Evolutionary conservation across 805 yeast species (phyloP), one percentile per base, ranked within the genome.

Genomic region (Myxozyma mucilagina): DNA sequence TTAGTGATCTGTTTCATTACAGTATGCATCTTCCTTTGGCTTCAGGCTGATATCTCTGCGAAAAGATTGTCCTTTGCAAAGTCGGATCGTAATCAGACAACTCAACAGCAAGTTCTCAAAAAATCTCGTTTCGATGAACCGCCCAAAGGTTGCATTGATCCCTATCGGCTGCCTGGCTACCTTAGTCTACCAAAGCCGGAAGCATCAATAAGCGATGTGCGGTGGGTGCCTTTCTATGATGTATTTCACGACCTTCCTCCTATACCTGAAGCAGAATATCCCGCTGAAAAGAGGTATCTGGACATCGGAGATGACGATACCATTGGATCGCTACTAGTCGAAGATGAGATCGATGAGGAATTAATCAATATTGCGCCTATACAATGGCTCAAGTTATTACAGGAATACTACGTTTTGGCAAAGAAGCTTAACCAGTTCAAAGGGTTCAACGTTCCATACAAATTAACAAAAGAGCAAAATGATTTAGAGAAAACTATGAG

Each of bases 111-210:
- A n/a, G 24, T 20, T 13, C 45, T 16, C 45, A 24, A 24, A 4
- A 24, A 24, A 24, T 24, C 29, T 24, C 29, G 29, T 24, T 24
- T 24, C 4, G 29, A 24, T 24, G 29, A 24, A 4, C 29, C 29
- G 29, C 51, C 51, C 13, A 39, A 38, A 4, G 45, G 45, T 7
- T 59, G 63, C 29, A 29, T 35, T 6, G 63, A 59, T 38, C 56
- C 63, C 4, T 59, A 59, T 29, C 56, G 56, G 10, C 29, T 36
- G 16, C 63, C 63, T 9, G 63, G 63, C 10, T 59, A 53, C 34
- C 36, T 59, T 10, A 24, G 36, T 20, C 10, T 50, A 9, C 54
- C 54, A 6, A 5, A 18, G n/a, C 39, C 13, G 4, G 36, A 41
- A 16, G 7, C 9, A 32, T 31, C 14, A 29, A 10, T n/a, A 41